Base-by-base conservation (phyloP, 495 filamentous ascomycete genomes). In the Aspergillus ellipticus region DNA sequence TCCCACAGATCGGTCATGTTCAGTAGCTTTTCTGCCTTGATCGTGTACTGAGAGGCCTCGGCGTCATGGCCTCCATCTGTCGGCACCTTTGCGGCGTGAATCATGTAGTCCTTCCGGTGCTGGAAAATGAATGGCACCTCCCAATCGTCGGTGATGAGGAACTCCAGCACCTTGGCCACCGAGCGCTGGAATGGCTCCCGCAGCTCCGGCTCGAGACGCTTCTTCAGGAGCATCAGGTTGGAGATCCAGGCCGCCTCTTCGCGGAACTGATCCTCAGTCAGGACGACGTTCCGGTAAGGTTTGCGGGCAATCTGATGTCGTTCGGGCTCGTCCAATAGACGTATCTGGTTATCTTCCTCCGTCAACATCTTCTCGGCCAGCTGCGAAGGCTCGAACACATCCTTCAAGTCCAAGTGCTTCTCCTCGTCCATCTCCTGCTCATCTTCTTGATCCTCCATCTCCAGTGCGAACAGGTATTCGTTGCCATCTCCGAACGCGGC, bases 111-210 rank as follows among this genome's bases (percentile, higher is more conserved):
- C 69, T 96, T 92, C 35, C 95, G 89, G 61, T 98, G 93, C 65
- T 97, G 95, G 71, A 96, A 97, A 59, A 98, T 92, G 66, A 94
- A 98, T 0, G 94, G 93, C 4, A 97, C 92, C 65, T 98, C 94
- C 66, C 88, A 89, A 52, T 95, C 88, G 57, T 97, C 92, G 6
- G 90, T 83, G 39, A 93, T 87, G 64, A 98, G 87, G 60, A 97
- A 96, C 62, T 96, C 90, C 53, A 98, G 78, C n/a, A 97, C 90
- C 69, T 95, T 95, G 51, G 84, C 84, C 47, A 97, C 86, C 2
- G 95, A 87, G 58, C 88, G 86, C 62, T 89, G 86, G 68, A 98
- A 96, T 0, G 90, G 90, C 39, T 85, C 82, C 19, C 85, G 83
- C 43, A 96, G 77, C 51, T 90, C 87, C 19, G 72, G 61, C 6